Evolutionary conservation across 352 stramenopile species (phyloP).

Genomic region (Phytophthora megakarya): DNA sequence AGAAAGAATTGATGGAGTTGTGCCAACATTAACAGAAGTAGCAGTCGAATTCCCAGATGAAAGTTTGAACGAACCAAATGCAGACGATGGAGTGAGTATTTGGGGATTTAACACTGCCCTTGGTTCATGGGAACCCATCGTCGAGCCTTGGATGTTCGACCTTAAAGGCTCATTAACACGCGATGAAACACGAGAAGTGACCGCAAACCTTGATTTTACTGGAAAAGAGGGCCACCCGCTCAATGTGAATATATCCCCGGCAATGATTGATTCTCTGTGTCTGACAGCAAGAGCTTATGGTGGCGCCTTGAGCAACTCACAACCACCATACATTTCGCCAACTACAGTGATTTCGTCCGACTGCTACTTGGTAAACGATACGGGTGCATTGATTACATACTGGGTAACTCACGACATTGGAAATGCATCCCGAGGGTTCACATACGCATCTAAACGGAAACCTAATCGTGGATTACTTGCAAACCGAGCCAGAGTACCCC

Average conservation of each 20-base stretch:
- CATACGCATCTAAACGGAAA: conserved; percentile 55
- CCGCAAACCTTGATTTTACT: conserved; percentile 53
- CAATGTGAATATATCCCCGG: conserved; percentile 74
- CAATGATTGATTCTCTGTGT: conserved; percentile 68
- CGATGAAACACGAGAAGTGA: conserved; percentile 52
- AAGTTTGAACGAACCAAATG: conserved; percentile 43
- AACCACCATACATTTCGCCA: conserved; percentile 42
- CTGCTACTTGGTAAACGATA: conserved; percentile 83
- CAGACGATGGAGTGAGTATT: conserved; percentile 75
- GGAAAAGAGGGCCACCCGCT: conserved; percentile 64
- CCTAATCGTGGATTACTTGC: conserved; percentile 49
- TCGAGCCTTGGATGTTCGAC: conserved; percentile 81
- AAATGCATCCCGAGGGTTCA: conserved; percentile 57
- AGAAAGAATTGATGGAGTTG: conserved; percentile 25
- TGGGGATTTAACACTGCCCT: conserved; percentile 81
- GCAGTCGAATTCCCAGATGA: conserved; percentile 69
- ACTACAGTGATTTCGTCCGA: conserved; percentile 80
- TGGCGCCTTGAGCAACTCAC: conserved; percentile 28
- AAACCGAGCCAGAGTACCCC: conserved; percentile 59
- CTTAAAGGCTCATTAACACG: conserved; percentile 41
- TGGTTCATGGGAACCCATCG: conserved; percentile 77
- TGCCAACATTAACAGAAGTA: conserved; percentile 35
- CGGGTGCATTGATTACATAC: conserved; percentile 59
- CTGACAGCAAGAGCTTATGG: conserved; percentile 66
- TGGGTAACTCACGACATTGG: conserved; percentile 61